Base-by-base conservation (phyloP, 305 asterid species). In the Solanum hybrid region DNA sequence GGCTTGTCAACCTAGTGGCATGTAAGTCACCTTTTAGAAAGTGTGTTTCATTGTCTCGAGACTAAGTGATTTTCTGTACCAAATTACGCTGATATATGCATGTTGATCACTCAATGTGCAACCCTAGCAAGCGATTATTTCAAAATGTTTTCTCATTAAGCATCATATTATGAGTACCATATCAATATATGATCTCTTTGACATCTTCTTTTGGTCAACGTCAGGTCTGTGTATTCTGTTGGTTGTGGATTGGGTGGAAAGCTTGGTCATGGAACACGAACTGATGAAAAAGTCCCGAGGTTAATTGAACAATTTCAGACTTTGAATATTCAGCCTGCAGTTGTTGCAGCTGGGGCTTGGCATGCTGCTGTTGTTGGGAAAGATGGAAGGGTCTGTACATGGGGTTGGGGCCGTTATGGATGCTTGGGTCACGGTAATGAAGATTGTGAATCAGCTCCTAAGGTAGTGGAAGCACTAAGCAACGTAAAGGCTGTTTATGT, bases 181-280 rank as follows among this genome's bases (percentile, higher is more conserved):
- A 13, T 86, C 79, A 24, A 37, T 41, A 72, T 27, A 87, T 73
- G 70, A 22, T 33, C 0, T 24, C 86, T 11, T 37, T 70, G 38
- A 79, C n/a, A 87, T 32, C 15, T 20, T 85, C 13, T 88, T 80
- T 36, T 85, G 72, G 89, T 24, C 61, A 80, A 89, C 87, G 36
- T 90, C 92, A 97, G 99, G 99, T 97, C 98, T 7, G 98, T 97
- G 8, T 97, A 97, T 93, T 97, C 99, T 27, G 98, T 97, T 29
- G 99, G 99, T 4, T 97, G 99, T 95, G 99, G 99, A 83, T 90
- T 96, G 93, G 99, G 99, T 76, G 99, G 99, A 89, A 97, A 97
- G 94, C 95, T 97, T 3, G 99, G 99, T 82, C 98, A 96, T 7
- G 99, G 99, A 61, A 84, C 94, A 29, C 92, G 93, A 88, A 92